Evolutionary conservation across 805 yeast genomes (phyloP).

Genomic region (Cyberlindnera saturnus): DNA sequence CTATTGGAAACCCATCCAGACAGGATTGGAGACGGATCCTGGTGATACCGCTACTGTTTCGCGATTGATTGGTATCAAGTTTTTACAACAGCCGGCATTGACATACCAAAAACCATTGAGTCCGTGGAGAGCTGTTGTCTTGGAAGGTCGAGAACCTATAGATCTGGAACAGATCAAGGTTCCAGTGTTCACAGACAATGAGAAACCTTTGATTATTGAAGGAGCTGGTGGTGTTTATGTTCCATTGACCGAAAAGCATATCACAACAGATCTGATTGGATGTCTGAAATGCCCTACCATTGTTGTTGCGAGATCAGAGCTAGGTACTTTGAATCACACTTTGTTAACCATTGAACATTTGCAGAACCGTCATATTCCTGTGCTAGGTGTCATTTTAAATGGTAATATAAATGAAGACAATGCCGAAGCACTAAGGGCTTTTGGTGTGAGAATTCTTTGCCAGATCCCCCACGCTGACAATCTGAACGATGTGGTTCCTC

Average conservation of each 20-base stretch:
- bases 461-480: slow-evolving; percentile 29
- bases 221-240: slow-evolving; percentile 29
- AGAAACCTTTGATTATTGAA: slow-evolving; percentile 21
- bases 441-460: slow-evolving; percentile 20
- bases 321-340: slow-evolving; percentile 28
- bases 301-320: slow-evolving; percentile 24
- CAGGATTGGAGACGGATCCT: slow-evolving; percentile 23
- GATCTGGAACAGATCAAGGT: slow-evolving; percentile 16
- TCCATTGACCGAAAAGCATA: slow-evolving; percentile 21
- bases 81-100: slow-evolving; percentile 12
- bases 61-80: not conserved
- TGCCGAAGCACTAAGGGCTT: slow-evolving; percentile 13
- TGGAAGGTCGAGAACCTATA: slow-evolving; percentile 15
- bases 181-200: slow-evolving; percentile 10
- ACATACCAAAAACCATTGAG: slow-evolving; percentile 22
- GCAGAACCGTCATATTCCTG: slow-evolving; percentile 12
- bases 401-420: slow-evolving; percentile 22
- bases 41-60: slow-evolving; percentile 23
- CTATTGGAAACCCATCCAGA: slow-evolving; percentile 29
- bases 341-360: slow-evolving; percentile 24
- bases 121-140: slow-evolving; percentile 23
- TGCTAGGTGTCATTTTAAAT: slow-evolving; percentile 23
- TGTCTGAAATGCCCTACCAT: slow-evolving; percentile 18
- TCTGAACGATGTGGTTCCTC: slow-evolving; percentile 1
- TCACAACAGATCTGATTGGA: slow-evolving; percentile 22